Evolutionary conservation across 208 protist species (phyloP), one percentile per base, ranked within the genome.

Genomic region (Acanthamoeba lenticulata): DNA sequence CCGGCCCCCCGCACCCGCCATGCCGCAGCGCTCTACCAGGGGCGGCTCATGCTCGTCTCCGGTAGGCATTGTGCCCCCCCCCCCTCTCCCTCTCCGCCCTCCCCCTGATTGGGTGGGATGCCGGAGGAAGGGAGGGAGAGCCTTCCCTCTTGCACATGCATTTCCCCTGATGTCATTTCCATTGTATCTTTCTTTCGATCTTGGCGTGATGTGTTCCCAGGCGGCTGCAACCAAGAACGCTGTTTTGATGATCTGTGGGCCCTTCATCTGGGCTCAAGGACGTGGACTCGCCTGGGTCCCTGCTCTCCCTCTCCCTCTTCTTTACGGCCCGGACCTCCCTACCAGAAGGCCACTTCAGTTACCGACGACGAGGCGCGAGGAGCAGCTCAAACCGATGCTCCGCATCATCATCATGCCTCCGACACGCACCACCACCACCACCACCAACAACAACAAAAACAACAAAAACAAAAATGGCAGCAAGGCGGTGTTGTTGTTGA

Each of bases 231-330:
- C 32, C 44, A 19, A 69, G n/a, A 24, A 15, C 27, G 5, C 32
- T 86, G 40, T 36, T 86, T 86, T 2, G 77, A 86, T 52, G 77
- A 86, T n/a, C 47, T 86, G 29, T 86, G 77, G 40, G 47, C 27
- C 32, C 47, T 86, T 34, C 34, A 86, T 34, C 47, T 86, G 11
- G 77, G 49, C 32, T 15, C 40, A 6, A 69, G 11, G 40, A 19
- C 5, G 15, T 86, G 77, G 77, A 86, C 47, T 2, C n/a, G 24
- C 27, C 44, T 86, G 11, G 40, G 47, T 69, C 40, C 67, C 52
- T 57, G 17, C 52, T 57, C 52, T 21, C 15, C 52, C 52, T 5
- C 52, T 19, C 15, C 52, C 52, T 3, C 52, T 19, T 11, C n/a
- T n/a, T n/a, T n/a, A n/a, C n/a, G n/a, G n/a, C n/a, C n/a, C n/a